Base-by-base conservation (phyloP, 306 rosid genomes). In the Prosopis cineraria region DNA sequence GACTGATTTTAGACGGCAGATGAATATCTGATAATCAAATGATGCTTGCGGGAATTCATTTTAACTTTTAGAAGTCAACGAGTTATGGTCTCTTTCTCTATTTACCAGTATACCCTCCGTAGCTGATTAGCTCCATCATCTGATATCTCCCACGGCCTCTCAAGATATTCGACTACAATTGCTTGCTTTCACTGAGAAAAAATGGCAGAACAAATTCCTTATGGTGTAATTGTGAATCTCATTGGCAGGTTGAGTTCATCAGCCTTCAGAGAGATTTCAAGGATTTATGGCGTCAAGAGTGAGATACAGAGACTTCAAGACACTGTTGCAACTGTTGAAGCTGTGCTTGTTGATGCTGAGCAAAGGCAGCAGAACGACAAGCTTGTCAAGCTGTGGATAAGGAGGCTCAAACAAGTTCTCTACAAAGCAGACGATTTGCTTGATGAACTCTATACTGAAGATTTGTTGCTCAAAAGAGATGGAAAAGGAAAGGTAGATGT, bases 351-450 rank as follows among this genome's bases (percentile, higher is more conserved):
- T 2, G 72, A 75, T 64, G 72, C 64, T 20, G 60, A 13, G 3
- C 19, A 45, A 0, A 62, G 50, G 62, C 50, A 72, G 37, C 20
- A 48, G 0, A 13, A 1, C 2, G 19, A 33, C 14, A n/a, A 33
- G 20, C 11, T 6, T 14, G 29, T 64, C 24, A 6, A 3, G 10
- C 4, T 0, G 6, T 66, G 48, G 64, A 33, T 47, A 4, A 19
- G 5, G 3, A 47, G 10, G 6, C 43, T 47, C n/a, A 70, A 44
- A n/a, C 0, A 4, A 29, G 79, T 47, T 1, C 16, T 76, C 7
- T 30, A 33, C n/a, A 9, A 47, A 13, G 64, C 64, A 14, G 37
- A 64, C 10, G 52, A 64, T 64, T 47, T 76, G 53, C 52, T 76
- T 5, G 80, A 76, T 22, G 80, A 36, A 0, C 2, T 48, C 0